phyloP scores from a whole-genome alignment of 2,329 filamentous ascomycete species.

The Ceratocystis cacaofunesta region DNA sequence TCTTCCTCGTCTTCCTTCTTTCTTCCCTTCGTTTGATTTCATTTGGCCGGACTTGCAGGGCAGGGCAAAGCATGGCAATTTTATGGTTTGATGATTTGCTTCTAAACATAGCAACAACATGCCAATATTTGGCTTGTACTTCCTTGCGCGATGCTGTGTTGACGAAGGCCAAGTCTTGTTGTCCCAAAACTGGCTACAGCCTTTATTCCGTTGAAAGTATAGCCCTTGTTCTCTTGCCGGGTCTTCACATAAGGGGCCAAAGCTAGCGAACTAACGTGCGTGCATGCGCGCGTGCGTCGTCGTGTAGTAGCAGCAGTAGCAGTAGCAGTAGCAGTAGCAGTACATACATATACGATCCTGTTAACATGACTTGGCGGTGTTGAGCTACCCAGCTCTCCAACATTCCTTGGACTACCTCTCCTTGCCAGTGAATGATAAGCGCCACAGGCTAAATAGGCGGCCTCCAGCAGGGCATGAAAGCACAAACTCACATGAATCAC shows the following conservation, averaged over 20 bases:
- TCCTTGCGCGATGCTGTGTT: background rate
- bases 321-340: background rate
- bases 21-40: background rate
- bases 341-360: background rate
- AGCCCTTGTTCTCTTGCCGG: background rate
- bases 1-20: background rate
- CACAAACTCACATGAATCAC: background rate
- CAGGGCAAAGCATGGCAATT: background rate
- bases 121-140: background rate
- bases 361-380: background rate
- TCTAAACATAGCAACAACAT: slow-evolving; percentile 3
- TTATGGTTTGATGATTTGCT: background rate
- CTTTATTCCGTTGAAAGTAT: background rate
- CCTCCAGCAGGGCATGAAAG: background rate
- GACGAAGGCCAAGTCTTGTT: background rate
- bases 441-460: background rate
- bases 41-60: background rate
- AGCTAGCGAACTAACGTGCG: background rate
- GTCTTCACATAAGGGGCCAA: background rate
- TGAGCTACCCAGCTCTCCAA: background rate
- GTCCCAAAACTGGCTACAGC: background rate
- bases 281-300: background rate
- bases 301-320: too few species aligned
- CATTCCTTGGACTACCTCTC: background rate
- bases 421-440: background rate